These are phyloP conservation scores for Leccinum subrobustum DNA, from an alignment of 1,284 basidiomycete species.

Conservation along the genomic window DNA sequence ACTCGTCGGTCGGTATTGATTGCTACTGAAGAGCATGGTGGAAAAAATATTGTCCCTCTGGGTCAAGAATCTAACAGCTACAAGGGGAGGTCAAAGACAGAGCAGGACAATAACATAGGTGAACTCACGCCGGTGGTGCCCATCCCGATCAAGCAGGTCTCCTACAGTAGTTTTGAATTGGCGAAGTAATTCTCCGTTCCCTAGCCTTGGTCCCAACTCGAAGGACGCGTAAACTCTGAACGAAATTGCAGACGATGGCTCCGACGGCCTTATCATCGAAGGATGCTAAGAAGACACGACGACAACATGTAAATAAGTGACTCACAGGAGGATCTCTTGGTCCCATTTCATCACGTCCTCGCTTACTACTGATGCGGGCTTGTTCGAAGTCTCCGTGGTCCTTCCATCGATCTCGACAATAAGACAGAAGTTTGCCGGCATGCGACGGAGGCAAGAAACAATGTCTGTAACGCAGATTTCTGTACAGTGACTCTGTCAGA, in stretches of 20 bases:
- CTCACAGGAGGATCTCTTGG: neutral
- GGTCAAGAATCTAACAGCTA: neutral
- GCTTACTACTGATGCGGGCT: neutral
- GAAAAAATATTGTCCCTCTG: neutral
- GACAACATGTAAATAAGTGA: neutral
- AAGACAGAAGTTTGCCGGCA: neutral
- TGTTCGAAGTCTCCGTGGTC: neutral
- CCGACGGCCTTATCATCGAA: neutral
- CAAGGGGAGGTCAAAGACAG: neutral
- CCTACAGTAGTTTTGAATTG: neutral
- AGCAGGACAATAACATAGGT: neutral
- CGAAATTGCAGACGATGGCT: neutral
- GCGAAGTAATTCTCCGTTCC: neutral
- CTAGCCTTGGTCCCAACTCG: neutral
- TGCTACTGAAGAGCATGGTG: neutral
- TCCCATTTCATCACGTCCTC: neutral
- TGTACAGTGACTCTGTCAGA: neutral
- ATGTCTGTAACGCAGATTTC: neutral
- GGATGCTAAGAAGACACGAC: neutral
- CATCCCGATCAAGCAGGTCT: neutral
- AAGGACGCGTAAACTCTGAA: neutral
- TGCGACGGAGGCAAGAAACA: neutral
- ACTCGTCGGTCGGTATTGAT: neutral
- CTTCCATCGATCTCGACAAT: neutral
- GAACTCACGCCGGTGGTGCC: neutral